Conservation (phyloP, 208 protist species). For the Porcisia deanei region DNA sequence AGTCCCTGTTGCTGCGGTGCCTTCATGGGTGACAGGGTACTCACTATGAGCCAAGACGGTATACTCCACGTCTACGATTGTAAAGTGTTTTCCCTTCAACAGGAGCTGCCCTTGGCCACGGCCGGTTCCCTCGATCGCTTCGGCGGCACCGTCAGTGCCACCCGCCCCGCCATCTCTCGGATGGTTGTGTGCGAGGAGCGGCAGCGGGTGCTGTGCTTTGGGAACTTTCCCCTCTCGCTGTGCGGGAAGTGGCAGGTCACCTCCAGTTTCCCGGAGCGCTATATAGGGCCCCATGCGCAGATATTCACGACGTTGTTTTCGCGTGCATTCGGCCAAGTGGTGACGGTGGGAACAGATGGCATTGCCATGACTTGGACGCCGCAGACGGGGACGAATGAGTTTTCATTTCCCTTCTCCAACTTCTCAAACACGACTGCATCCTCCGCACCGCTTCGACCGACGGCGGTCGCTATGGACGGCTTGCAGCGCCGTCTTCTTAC, state of each 20-base stretch:
- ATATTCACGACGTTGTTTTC: conserved; percentile 69
- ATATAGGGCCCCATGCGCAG: conserved; percentile 56
- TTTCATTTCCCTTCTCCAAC: conserved; percentile 77
- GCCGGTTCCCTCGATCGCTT: conserved; percentile 10
- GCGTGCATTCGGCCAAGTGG: conserved; percentile 60
- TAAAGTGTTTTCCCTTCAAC: conserved; percentile 58
- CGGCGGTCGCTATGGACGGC: conserved; percentile 51
- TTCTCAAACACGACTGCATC: conserved; percentile 73
- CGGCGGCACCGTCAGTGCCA: conserved; percentile 2
- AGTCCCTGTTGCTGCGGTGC: conserved; percentile 64
- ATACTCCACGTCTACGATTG: conserved; percentile 70
- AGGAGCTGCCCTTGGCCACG: conserved; percentile 51
- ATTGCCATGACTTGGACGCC: conserved; percentile 80
- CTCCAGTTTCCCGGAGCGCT: conserved; percentile 51
- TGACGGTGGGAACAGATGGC: conserved; percentile 74
- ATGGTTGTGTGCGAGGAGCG: conserved; percentile 38
- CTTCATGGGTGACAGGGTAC: conserved; percentile 51
- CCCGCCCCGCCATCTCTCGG: conserved; percentile 7
- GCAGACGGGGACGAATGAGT: conserved; percentile 51
- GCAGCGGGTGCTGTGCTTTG: conserved; percentile 52
- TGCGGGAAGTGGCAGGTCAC: conserved; percentile 59
- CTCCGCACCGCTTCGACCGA: conserved; percentile 49
- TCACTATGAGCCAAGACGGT: conserved; percentile 66
- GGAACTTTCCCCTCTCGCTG: conserved; percentile 53
- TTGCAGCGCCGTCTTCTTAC: conserved; percentile 73